Base-by-base conservation (phyloP, 2,329 filamentous ascomycete genomes). In the Ciborinia camelliae region DNA sequence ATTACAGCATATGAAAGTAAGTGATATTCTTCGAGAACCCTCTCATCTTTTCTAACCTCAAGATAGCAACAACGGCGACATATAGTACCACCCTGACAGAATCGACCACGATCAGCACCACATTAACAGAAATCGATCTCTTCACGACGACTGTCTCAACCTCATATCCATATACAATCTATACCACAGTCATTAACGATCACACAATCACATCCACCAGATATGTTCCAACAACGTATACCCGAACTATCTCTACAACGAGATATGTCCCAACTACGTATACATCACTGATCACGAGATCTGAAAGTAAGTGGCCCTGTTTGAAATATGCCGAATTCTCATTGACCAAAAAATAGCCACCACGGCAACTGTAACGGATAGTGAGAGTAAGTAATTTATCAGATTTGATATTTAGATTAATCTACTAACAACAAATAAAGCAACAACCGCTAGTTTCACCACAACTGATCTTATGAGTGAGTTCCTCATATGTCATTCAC, bases 271-370 rank as follows among this genome's bases (percentile, higher is more conserved):
- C 52, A n/a, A 67, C 39, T 18, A 66, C 53, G 2, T 59, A 30
- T 53, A 43, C 23, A 26, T 58, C 30, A 12, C 26, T 63, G 20
- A 57, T 47, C n/a, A 67, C 64, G 14, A 48, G 39, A 20, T 62
- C 64, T n/a, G 51, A 58, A 12, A 59, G 61, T 63, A 32, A 58
- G 45, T 55, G n/a, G n/a, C n/a, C n/a, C n/a, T n/a, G n/a, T n/a
- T n/a, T n/a, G n/a, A n/a, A 48, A 6, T 30, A 30, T 8, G 8
- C 9, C 43, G 43, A 18, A 43, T 18, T 39, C 8, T 30, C 10
- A 23, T 41, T 32, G 18, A 45, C 14, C 41, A 1, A 20, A 6
- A 20, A 18, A 37, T 28, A 52, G 58, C 30, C 18, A 52, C 7
- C 23, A 51, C 23, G 15, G 58, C 45, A 37, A 64, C 45, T 26